These are phyloP conservation scores for Pythium pyrilobum DNA, from an alignment of 352 stramenopile genomes.

Conservation along the genomic window DNA sequence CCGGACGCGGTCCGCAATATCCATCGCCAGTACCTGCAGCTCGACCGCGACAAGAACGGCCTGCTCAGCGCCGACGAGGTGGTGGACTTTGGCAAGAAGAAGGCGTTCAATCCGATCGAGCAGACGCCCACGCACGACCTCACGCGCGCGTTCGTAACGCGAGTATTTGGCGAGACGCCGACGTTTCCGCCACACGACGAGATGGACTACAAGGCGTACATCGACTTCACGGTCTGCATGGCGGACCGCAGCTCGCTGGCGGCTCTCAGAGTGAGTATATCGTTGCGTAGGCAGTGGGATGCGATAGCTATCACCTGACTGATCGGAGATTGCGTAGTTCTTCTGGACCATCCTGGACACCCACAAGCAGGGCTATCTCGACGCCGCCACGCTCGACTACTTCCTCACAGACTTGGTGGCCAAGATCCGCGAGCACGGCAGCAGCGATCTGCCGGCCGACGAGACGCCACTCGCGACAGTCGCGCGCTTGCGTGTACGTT, in stretches of 20 bases:
- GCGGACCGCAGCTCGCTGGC: conserved; percentile 28
- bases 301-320: not conserved
- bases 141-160: conserved; percentile 42
- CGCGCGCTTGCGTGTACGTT: conserved; percentile 28
- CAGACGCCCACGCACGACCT: conserved; percentile 50
- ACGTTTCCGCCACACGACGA: conserved; percentile 41
- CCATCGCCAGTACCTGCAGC: conserved; percentile 54
- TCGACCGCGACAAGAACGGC: conserved; percentile 59
- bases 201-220: conserved; percentile 57
- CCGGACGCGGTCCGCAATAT: conserved; percentile 30
- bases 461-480: not conserved
- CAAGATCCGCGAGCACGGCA: conserved; percentile 34
- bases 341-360: conserved; percentile 66
- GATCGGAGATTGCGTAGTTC: conserved; percentile 29
- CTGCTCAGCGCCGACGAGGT: conserved; percentile 47
- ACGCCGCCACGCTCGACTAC: conserved; percentile 53
- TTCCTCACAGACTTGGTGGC: conserved; percentile 50
- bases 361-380: conserved; percentile 58
- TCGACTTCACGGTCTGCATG: conserved; percentile 59
- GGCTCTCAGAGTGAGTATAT: conserved; percentile 34
- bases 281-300: not conserved
- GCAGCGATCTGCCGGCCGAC: conserved; percentile 12
- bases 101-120: conserved; percentile 48
- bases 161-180: conserved; percentile 46
- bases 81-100: conserved; percentile 55